Evolutionary conservation across 2,329 filamentous ascomycete species (phyloP).

Genomic region (Aureobasidium pullulans): DNA sequence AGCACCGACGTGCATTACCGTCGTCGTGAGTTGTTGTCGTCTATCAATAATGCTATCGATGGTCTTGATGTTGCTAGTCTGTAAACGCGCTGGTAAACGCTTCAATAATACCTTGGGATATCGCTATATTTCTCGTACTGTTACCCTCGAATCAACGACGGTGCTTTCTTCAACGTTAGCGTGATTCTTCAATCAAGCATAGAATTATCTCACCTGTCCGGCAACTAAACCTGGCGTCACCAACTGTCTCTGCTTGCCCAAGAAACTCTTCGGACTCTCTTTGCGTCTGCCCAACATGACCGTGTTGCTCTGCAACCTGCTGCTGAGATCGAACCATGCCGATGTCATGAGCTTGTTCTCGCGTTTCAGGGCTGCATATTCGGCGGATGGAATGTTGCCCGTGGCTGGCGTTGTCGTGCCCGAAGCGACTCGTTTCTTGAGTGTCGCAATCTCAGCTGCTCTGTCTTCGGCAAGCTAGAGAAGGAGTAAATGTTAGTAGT

Average conservation of each 20-base stretch:
- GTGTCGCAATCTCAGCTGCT: background rate
- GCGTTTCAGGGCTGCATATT: slow-evolving; percentile 63
- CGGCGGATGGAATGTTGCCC: slow-evolving; percentile 17
- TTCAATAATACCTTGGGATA: too few species aligned
- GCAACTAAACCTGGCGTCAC: slow-evolving; percentile 20
- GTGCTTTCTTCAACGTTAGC: background rate
- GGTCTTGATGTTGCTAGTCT: too few species aligned
- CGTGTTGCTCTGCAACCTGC: slow-evolving; percentile 73
- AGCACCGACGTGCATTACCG: too few species aligned
- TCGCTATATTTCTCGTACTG: background rate
- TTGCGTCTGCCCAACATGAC: slow-evolving; percentile 68
- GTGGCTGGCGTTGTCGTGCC: background rate
- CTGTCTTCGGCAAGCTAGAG: slow-evolving; percentile 12
- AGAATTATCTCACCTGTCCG: slow-evolving; percentile 11
- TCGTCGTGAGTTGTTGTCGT: too few species aligned
- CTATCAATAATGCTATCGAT: too few species aligned
- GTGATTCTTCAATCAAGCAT: too few species aligned
- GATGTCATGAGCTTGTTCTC: slow-evolving; percentile 72
- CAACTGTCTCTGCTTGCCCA: slow-evolving; percentile 67
- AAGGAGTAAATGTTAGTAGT: background rate
- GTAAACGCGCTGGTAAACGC: too few species aligned
- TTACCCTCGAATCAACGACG: background rate
- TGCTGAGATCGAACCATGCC: slow-evolving; percentile 81
- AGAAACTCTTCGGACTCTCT: slow-evolving; percentile 72
- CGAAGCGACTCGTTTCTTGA: slow-evolving; percentile 13